Conservation (phyloP, 495 filamentous ascomycete genomes). For the Tetracladium setigerum region DNA sequence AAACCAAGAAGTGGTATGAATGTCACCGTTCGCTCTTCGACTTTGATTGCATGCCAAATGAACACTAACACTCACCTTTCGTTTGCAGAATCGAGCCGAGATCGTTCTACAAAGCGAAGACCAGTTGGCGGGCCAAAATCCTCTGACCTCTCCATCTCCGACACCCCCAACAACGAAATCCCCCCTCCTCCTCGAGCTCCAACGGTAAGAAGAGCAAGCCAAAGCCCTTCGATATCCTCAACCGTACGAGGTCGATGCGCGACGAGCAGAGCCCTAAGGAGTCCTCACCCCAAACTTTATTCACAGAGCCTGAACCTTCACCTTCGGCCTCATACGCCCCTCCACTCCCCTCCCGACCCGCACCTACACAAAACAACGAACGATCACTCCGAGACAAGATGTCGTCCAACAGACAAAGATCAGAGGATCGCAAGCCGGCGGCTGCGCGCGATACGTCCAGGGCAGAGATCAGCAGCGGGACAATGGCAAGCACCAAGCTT, state of each 20-base stretch:
- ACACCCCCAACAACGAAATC: slow-evolving; percentile 3
- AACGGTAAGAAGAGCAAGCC: slow-evolving; percentile 38
- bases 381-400: slow-evolving; percentile 57
- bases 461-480: slow-evolving; percentile 25
- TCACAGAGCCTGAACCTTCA: slow-evolving; percentile 35
- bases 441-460: slow-evolving; percentile 25
- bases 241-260: slow-evolving; percentile 62
- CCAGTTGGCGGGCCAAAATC: slow-evolving; percentile 17
- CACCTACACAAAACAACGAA: slow-evolving; percentile 55
- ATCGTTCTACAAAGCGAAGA: slow-evolving; percentile 11
- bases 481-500: slow-evolving; percentile 35
- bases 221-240: slow-evolving; percentile 51
- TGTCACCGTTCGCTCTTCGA: slow-evolving; percentile 3
- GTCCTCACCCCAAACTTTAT: slow-evolving; percentile 21
- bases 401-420: slow-evolving; percentile 53
- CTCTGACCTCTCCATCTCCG: slow-evolving; percentile 16
- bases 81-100: slow-evolving; percentile 5
- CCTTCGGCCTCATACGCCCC: slow-evolving; percentile 24
- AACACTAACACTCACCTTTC: slow-evolving; percentile 7
- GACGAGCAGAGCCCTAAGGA: slow-evolving; percentile 40
- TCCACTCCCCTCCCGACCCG: slow-evolving; percentile 39
- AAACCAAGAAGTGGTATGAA: slow-evolving; percentile 19
- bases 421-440: slow-evolving; percentile 49
- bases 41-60: slow-evolving; percentile 1
- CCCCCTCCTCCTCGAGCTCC: slow-evolving; percentile 3